Base-by-base conservation (phyloP, 805 yeast genomes). In the Metschnikowia noctiluminum region DNA sequence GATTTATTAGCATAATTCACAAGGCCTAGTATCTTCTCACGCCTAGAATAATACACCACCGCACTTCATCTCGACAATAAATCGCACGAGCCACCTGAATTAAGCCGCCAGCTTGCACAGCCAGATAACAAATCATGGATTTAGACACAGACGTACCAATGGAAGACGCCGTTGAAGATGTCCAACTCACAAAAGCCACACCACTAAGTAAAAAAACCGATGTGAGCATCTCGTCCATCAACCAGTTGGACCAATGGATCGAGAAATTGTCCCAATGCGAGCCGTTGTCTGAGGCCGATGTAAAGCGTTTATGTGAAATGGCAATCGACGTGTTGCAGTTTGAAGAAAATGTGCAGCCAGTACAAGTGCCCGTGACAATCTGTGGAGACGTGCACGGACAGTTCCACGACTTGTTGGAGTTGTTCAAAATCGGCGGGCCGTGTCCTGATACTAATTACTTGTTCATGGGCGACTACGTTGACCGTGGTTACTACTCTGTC, bases 331-430 rank as follows among this genome's bases (percentile, higher is more conserved):
- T 90, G 32, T 73, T 91, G 60, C 95, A 89, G 66, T 85, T 83
- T 58, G 97, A 91, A 72, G 91, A 88, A 59, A 92, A 94, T 64
- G 96, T 92, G 43, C 97, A 92, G 71, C 96, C 96, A 1, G 97
- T 92, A 41, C 82, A 81, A 54, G 92, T 90, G 8, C 99, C 99
- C 6, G 98, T 94, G 34, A 92, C 98, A 15, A 90, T 91, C 56
- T 92, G 97, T 74, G 97, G 97, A 57, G 97, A 90, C 69, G 92
- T 90, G 46, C 97, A 90, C 65, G 97, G 97, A 37, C 97, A 90
- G 68, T 91, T 90, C 66, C 97, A 91, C 65, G 97, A 90, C 73
- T 75, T 90, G 65, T 87, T 89, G 84, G 97, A 90, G 68, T 74
- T 90, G 50, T 91, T 90, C 69, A 88, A 89, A 62, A 90, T 90